Conservation (phyloP, 129 eudicot genomes). For the Chrysanthemum makinoi region DNA sequence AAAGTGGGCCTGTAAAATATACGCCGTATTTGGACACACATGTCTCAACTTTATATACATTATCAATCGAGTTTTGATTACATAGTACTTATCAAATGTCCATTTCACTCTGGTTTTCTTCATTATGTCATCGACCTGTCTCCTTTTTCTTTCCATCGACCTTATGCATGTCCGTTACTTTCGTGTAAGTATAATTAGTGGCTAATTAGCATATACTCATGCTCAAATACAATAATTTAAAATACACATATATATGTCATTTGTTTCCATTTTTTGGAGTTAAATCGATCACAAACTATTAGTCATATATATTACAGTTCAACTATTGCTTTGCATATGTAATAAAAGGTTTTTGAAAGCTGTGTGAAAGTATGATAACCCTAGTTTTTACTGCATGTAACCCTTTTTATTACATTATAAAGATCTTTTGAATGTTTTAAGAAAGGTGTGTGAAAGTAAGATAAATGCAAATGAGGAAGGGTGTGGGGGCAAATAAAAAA, state of each 20-base stretch:
- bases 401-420: background rate
- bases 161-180: no score
- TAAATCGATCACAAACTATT: no score
- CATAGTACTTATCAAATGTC: slow-evolving; percentile 18
- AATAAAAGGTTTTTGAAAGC: no score
- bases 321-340: no score
- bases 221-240: no score
- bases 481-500: background rate
- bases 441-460: slow-evolving; percentile 8
- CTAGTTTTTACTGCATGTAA: background rate
- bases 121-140: background rate
- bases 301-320: no score
- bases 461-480: slow-evolving; percentile 1
- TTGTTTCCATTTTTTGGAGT: no score
- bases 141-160: background rate
- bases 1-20: slow-evolving; percentile 20
- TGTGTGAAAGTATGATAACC: no score
- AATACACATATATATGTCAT: no score
- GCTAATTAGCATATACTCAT: no score
- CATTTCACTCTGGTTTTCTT: background rate
- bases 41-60: slow-evolving; percentile 12
- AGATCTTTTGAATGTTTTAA: background rate
- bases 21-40: slow-evolving; percentile 7
- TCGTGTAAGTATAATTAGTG: no score
- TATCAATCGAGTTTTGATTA: background rate